Percentiles rank a stretch among this genome's conserved stretches.
Conservation (phyloP, 2,329 filamentous ascomycete genomes). For the Huntiella savannae region DNA sequence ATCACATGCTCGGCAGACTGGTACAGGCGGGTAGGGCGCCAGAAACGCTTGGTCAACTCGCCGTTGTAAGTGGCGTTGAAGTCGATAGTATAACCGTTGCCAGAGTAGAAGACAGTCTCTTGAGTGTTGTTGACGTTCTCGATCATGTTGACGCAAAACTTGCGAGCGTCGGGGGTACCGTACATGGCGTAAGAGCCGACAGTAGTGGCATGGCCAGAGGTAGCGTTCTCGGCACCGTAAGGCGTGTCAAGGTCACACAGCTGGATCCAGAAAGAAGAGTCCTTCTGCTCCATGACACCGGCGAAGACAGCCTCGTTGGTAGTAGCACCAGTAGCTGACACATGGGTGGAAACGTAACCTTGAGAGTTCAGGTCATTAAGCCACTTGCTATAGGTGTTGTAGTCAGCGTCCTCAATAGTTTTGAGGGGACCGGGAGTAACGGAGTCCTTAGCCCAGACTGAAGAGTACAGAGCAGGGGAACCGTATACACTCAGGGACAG, state of each 20-base stretch:
- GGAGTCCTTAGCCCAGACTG: conserved; percentile 10
- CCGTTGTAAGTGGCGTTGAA: conserved; percentile 3
- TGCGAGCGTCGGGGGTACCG: conserved; percentile 7
- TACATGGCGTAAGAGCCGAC: conserved; percentile 11
- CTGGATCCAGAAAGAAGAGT: conserved; percentile 9
- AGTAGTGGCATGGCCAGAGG: background rate
- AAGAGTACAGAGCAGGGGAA: conserved; percentile 7
- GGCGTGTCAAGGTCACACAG: conserved; percentile 8
- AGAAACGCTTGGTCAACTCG: conserved; percentile 11
- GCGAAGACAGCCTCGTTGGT: conserved; percentile 9
- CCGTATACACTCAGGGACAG: conserved; percentile 13
- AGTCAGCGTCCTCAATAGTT: conserved; percentile 10
- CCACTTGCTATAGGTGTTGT: conserved; percentile 10
- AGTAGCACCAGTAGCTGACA: conserved; percentile 11
- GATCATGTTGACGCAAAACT: conserved; percentile 10
- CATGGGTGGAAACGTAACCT: conserved; percentile 11
- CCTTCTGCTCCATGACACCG: conserved; percentile 12
- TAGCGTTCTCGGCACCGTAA: conserved; percentile 3
- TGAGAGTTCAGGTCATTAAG: conserved; percentile 7
- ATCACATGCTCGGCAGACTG: conserved; percentile 10
- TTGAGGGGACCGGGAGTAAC: conserved; percentile 1
- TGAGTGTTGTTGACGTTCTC: conserved; percentile 11
- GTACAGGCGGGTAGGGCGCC: conserved; percentile 11
- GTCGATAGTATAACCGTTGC: conserved; percentile 2
- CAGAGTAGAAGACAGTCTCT: conserved; percentile 8